Percentiles rank a stretch among this genome's conserved stretches.
Evolutionary conservation across 2,329 filamentous ascomycete genomes (phyloP).

Genomic region (Ophiocordyceps camponoti-floridani): DNA sequence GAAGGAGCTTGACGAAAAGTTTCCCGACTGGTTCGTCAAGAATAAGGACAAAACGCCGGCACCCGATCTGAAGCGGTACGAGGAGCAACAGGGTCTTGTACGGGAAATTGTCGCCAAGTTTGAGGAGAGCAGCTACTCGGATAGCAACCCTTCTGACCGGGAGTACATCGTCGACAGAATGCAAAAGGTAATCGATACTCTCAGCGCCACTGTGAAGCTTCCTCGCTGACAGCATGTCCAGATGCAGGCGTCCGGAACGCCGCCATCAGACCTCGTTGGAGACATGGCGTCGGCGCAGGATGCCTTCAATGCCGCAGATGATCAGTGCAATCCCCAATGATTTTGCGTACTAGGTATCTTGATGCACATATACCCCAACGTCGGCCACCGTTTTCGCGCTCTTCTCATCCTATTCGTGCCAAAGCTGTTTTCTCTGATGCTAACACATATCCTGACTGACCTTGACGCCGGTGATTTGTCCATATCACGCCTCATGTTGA

Average conservation of each 20-base stretch:
- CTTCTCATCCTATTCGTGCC: background rate
- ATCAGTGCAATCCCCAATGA: conserved; percentile 45
- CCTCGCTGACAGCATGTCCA: conserved; percentile 16
- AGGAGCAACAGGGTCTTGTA: conserved; percentile 64
- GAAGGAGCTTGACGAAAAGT: conserved; percentile 91
- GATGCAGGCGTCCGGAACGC: conserved; percentile 95
- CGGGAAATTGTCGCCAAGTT: conserved; percentile 79
- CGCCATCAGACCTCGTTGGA: conserved; percentile 77
- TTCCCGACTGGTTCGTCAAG: conserved; percentile 71
- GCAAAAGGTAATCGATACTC: conserved; percentile 55
- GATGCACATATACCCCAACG: conserved; percentile 9
- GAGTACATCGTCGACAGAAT: conserved; percentile 94
- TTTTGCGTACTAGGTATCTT: conserved; percentile 2
- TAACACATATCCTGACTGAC: background rate
- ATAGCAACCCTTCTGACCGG: conserved; percentile 63
- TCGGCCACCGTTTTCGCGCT: too few species aligned
- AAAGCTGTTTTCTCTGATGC: background rate
- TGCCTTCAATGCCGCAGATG: conserved; percentile 40
- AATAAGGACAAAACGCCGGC: conserved; percentile 47
- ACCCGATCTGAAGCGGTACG: conserved; percentile 64
- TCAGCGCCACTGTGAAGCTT: background rate
- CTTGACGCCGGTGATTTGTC: background rate
- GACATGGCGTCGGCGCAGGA: conserved; percentile 76
- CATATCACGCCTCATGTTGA: background rate
- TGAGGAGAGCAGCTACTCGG: conserved; percentile 63